Conservation (phyloP, 768 basidiomycete species). For the Asterophora lycoperdoides region DNA sequence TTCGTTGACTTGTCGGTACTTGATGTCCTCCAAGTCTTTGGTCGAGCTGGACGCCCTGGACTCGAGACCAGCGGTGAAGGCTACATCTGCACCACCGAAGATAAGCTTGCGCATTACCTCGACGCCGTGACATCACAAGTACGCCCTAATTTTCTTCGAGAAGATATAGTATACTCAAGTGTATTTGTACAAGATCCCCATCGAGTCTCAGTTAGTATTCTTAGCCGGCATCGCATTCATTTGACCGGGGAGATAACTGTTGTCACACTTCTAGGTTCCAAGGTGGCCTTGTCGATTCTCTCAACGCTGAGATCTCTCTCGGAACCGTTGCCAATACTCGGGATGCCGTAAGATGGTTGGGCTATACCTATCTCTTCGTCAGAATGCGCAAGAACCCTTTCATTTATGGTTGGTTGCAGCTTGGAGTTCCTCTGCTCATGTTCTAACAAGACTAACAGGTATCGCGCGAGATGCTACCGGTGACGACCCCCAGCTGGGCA, state of each 20-base stretch:
- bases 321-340: conserved; percentile 86
- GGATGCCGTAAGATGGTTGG: conserved; percentile 92
- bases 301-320: conserved; percentile 93
- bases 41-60: conserved; percentile 87
- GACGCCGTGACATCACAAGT: conserved; percentile 86
- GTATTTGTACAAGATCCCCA: conserved; percentile 62
- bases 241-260: conserved; percentile 1
- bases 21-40: conserved; percentile 97
- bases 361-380: conserved; percentile 95
- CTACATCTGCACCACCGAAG: conserved; percentile 92
- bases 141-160: conserved; percentile 16
- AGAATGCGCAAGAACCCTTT: conserved; percentile 91
- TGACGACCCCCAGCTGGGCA: conserved; percentile 72
- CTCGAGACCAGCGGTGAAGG: conserved; percentile 92
- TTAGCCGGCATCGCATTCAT: background rate
- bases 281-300: conserved; percentile 79
- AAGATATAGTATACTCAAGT: conserved; percentile 1
- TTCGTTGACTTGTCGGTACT: conserved; percentile 92
- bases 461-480: conserved; percentile 61
- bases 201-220: conserved; percentile 82
- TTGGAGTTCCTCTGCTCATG: conserved; percentile 9
- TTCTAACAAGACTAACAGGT: conserved; percentile 40
- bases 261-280: conserved; percentile 51
- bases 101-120: conserved; percentile 89
- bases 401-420: conserved; percentile 58